Conservation (phyloP, 2,329 filamentous ascomycete species). For the Sarocladium strictum region DNA sequence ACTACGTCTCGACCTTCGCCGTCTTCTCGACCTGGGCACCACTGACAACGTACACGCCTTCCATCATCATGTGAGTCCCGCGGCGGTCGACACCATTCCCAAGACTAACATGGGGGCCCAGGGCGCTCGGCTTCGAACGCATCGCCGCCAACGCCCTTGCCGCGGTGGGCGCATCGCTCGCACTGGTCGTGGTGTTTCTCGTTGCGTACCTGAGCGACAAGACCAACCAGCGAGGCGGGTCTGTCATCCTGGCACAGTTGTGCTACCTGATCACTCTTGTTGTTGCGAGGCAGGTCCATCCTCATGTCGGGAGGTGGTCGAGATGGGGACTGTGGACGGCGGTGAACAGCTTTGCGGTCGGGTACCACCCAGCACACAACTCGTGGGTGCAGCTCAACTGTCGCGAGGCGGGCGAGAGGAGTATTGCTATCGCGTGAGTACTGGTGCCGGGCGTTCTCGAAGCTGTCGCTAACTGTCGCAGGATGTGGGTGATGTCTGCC, state of each 20-base stretch:
- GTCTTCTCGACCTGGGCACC: conserved; percentile 47
- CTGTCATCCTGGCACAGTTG: conserved; percentile 36
- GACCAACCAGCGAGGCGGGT: conserved; percentile 35
- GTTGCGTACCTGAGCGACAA: conserved; percentile 43
- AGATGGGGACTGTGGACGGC: conserved; percentile 45
- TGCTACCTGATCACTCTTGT: conserved; percentile 40
- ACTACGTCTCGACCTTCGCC: conserved; percentile 41
- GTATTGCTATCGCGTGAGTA: conserved; percentile 41
- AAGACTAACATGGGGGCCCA: conserved; percentile 10
- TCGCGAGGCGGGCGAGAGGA: conserved; percentile 36
- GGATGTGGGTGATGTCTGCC: conserved; percentile 44
- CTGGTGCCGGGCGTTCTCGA: not conserved
- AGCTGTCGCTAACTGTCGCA: conserved; percentile 7
- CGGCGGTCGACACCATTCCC: conserved; percentile 23
- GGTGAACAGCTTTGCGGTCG: conserved; percentile 44
- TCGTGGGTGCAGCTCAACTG: conserved; percentile 49
- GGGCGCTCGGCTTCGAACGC: conserved; percentile 38
- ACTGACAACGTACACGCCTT: conserved; percentile 44
- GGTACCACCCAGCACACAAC: conserved; percentile 48
- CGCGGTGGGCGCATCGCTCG: conserved; percentile 34
- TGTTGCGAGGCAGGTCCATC: conserved; percentile 32
- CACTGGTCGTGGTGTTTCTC: conserved; percentile 39
- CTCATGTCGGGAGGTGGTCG: conserved; percentile 39
- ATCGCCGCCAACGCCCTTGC: conserved; percentile 41
- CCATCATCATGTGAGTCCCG: conserved; percentile 32